Percentiles rank a stretch among this genome's conserved stretches.
Evolutionary conservation across 495 filamentous ascomycete species (phyloP).

Genomic region (Aspergillus diversus): DNA sequence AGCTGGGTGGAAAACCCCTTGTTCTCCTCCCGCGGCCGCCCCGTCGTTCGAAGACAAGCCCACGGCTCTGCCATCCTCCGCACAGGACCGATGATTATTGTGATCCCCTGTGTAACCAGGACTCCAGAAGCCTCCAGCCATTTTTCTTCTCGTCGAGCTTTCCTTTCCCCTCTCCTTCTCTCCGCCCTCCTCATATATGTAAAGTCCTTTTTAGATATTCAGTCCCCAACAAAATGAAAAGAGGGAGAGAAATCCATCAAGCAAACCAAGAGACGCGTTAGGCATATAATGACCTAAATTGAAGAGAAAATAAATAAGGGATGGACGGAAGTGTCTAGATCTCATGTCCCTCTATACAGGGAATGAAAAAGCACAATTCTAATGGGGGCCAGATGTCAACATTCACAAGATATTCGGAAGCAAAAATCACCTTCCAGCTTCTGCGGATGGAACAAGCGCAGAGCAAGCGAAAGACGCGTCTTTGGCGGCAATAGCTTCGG

Average conservation of each 20-base stretch:
- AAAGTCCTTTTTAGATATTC: no score
- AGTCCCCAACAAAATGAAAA: no score
- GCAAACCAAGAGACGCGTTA: no score
- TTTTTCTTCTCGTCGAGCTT: not conserved
- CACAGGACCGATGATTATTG: slow-evolving; percentile 8
- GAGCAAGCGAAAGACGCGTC: slow-evolving; percentile 17
- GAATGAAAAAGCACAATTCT: slow-evolving; percentile 1
- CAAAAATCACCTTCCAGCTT: not conserved
- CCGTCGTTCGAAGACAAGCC: slow-evolving; percentile 32
- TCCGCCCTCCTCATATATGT: no score
- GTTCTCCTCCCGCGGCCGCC: slow-evolving; percentile 26
- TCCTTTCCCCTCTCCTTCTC: not conserved
- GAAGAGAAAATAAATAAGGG: not conserved
- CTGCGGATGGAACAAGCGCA: slow-evolving; percentile 7
- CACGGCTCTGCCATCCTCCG: slow-evolving; percentile 4
- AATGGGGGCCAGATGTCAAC: not conserved
- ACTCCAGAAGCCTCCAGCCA: no score
- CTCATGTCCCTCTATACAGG: not conserved
- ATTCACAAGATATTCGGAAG: not conserved
- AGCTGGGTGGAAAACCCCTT: slow-evolving; percentile 26
- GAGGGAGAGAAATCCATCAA: no score
- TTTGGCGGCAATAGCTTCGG: slow-evolving; percentile 19
- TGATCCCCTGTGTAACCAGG: slow-evolving; percentile 1
- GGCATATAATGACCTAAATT: no score
- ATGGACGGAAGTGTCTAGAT: not conserved